Evolutionary conservation across 768 basidiomycete species (phyloP), one percentile per base, ranked within the genome.

Genomic region (Russula brevipes): DNA sequence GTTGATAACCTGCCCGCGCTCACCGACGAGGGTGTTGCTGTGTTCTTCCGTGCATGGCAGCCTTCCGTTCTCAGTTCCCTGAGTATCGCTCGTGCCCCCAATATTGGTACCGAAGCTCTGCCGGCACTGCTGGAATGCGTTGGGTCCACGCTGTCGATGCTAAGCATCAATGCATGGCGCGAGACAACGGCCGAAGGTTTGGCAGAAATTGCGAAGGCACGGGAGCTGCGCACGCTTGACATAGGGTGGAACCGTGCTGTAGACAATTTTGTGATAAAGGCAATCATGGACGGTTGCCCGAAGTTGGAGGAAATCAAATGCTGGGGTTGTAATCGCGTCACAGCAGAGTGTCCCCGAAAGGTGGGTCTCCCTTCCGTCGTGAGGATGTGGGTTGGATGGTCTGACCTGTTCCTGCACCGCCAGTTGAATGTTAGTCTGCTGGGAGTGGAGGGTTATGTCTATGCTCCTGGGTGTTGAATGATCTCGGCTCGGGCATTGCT

Each of bases 171-270:
- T 57, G 87, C 89, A 2, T 85, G 89, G 84, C 87, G 87, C 70
- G 81, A 81, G 4, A 78, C 83, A 0, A 78, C 80, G 0, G 76
- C 79, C 39, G 82, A 82, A 12, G 73, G 76, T 2, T 71, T 89
- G 35, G 46, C 61, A 14, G 71, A 82, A 17, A 70, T 75, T 30
- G 71, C 73, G 47, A 72, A 42, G 10, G 77, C 73, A 16, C 70
- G 67, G 3, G 74, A 79, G 41, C 65, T 96, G 70, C 75, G 72
- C 68, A 80, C 76, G 70, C 65, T 98, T 45, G 90, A 98, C 70
- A 74, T 94, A 2, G 88, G 94, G 1, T 98, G 89, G 83, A 94
- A 94, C 69, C 77, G 95, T 53, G 80, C 82, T 24, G 79, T 90
- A 45, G 88, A 94, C 62, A 89, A 98, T 73, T 94, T 89, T 70